phyloP scores from a whole-genome alignment of 371 early-diverging fungal genomes.

The Furculomyces boomerangus region DNA sequence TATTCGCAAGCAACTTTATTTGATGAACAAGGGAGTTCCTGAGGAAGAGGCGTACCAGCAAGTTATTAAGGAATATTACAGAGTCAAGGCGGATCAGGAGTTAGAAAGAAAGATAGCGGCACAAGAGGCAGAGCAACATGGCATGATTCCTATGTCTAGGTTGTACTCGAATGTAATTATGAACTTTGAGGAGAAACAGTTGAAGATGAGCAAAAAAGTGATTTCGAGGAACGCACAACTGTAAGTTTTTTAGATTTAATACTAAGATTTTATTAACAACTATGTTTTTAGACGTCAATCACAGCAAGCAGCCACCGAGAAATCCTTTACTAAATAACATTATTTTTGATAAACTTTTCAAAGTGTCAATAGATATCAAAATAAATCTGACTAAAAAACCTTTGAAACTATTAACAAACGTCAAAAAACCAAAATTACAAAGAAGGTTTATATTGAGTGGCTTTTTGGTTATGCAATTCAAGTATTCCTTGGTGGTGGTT shows the following conservation, averaged over 20 bases:
- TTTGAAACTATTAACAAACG: too few species aligned
- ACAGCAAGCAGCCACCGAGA: background rate
- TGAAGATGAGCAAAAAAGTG: background rate
- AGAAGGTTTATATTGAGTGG: too few species aligned
- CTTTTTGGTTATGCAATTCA: too few species aligned
- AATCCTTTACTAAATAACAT: background rate
- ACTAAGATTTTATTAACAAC: background rate
- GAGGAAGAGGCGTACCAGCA: constrained; percentile 54
- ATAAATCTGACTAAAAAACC: too few species aligned
- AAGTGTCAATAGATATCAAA: too few species aligned
- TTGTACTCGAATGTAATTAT: background rate
- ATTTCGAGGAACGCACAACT: background rate
- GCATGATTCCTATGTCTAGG: constrained; percentile 8
- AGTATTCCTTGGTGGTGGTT: too few species aligned
- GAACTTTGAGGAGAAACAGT: background rate
- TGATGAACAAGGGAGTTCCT: constrained; percentile 40
- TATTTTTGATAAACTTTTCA: too few species aligned
- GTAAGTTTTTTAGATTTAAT: background rate
- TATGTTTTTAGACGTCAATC: background rate
- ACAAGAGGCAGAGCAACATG: constrained; percentile 33
- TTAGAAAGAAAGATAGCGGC: constrained; percentile 40
- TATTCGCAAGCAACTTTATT: constrained; percentile 53
- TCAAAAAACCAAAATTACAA: too few species aligned
- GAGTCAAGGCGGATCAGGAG: constrained; percentile 52
- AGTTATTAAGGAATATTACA: constrained; percentile 50